These are phyloP conservation scores for Isabelozyma rhagii DNA, from an alignment of 805 yeast species.

Conservation along the genomic window DNA sequence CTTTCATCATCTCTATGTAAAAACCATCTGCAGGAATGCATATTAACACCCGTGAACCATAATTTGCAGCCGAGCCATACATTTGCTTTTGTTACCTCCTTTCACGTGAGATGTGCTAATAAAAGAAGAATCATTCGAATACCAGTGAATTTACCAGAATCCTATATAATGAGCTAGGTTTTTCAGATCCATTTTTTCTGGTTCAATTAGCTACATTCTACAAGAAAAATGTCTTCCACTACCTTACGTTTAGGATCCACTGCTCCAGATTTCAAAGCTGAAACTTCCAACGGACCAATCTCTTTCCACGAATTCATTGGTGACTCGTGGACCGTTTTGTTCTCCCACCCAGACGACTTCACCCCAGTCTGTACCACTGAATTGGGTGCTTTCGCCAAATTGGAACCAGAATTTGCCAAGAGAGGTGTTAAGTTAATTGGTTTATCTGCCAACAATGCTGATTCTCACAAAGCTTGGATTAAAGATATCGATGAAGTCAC, in stretches of 20 bases:
- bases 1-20: not conserved
- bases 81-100: not conserved
- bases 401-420: slow-evolving; percentile 83
- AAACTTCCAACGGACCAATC: slow-evolving; percentile 77
- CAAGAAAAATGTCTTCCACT: slow-evolving; percentile 9
- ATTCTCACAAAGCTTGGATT: slow-evolving; percentile 81
- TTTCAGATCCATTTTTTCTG: not conserved
- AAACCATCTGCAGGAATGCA: no score
- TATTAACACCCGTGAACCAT: not conserved
- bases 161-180: not conserved
- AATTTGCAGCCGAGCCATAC: not conserved
- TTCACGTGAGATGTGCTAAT: not conserved
- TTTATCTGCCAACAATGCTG: slow-evolving; percentile 79
- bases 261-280: slow-evolving; percentile 87
- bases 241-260: slow-evolving; percentile 68
- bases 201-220: not conserved
- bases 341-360: slow-evolving; percentile 95
- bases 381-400: slow-evolving; percentile 87
- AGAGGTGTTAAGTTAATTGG: slow-evolving; percentile 89
- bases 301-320: slow-evolving; percentile 87
- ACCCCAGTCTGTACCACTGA: slow-evolving; percentile 97
- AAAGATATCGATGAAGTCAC: slow-evolving; percentile 87
- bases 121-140: slow-evolving; percentile 5
- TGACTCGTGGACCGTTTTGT: slow-evolving; percentile 81
- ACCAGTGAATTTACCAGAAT: not conserved